These are phyloP conservation scores for Giardia muris DNA, from an alignment of 208 protist genomes.

Conservation along the genomic window DNA sequence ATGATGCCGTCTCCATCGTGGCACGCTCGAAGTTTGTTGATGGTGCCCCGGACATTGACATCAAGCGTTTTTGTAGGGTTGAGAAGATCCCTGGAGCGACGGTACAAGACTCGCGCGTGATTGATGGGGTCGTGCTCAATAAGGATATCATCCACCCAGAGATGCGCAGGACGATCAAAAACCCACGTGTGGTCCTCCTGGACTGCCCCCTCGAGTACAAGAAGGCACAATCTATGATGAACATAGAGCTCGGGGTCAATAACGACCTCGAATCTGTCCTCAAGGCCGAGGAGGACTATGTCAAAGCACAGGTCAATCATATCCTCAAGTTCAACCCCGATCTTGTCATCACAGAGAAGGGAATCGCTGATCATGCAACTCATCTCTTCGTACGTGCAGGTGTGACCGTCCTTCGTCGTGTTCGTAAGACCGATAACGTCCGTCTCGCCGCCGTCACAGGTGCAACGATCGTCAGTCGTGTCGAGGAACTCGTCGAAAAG, in stretches of 20 bases:
- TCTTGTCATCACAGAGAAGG: constrained; percentile 98
- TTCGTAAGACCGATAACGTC: constrained; percentile 97
- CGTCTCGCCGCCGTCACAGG: constrained; percentile 80
- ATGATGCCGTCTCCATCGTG: constrained; percentile 87
- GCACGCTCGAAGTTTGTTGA: constrained; percentile 44
- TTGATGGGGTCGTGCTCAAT: constrained; percentile 96
- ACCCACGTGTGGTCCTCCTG: constrained; percentile 89
- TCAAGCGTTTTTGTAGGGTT: constrained; percentile 59
- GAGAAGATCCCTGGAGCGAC: constrained; percentile 86
- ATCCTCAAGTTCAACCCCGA: constrained; percentile 95
- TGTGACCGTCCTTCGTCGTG: constrained; percentile 85
- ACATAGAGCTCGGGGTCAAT: constrained; percentile 68
- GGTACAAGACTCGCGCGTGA: constrained; percentile 81
- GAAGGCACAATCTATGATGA: constrained; percentile 92
- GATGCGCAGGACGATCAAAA: constrained; percentile 87
- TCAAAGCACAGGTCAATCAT: constrained; percentile 77
- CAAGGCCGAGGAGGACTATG: constrained; percentile 91
- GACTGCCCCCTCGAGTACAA: constrained; percentile 97
- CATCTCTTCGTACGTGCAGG: constrained; percentile 86
- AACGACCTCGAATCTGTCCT: constrained; percentile 79
- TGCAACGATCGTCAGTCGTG: constrained; percentile 83
- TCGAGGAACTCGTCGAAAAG: constrained; percentile 80
- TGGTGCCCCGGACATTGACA: constrained; percentile 83
- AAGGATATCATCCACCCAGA: constrained; percentile 97
- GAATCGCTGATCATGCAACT: constrained; percentile 79